These are phyloP conservation scores for Gossypium longicalyx DNA, from an alignment of 345 rosid genomes.

Conservation along the genomic window DNA sequence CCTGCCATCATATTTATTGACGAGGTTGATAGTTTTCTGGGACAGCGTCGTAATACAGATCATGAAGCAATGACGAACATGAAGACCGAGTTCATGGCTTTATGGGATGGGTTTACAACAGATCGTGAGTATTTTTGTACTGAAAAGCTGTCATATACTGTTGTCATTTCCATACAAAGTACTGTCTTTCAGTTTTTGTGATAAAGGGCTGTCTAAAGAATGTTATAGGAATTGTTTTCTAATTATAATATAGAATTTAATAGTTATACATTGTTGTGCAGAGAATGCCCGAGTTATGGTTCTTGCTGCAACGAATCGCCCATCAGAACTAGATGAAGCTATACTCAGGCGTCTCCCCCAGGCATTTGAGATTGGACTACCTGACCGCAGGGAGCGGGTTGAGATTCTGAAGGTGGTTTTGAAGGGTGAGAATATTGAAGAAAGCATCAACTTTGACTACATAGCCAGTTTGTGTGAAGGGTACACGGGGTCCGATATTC, in stretches of 20 bases:
- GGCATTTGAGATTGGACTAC: conserved; percentile 93
- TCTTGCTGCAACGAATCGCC: conserved; percentile 96
- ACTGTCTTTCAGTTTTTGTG: neutral
- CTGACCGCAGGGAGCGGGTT: conserved; percentile 66
- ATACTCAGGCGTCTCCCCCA: conserved; percentile 93
- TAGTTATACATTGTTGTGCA: conserved; percentile 25
- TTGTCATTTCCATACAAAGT: neutral
- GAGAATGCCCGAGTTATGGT: conserved; percentile 96
- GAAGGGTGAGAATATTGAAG: conserved; percentile 71
- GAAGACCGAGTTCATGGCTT: conserved; percentile 99
- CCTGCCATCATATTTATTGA: conserved; percentile 97
- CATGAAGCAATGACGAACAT: conserved; percentile 86
- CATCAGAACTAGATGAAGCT: conserved; percentile 98
- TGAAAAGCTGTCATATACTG: neutral
- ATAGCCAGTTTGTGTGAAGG: conserved; percentile 74
- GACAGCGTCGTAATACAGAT: conserved; percentile 86
- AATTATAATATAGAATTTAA: conserved; percentile 1
- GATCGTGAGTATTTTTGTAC: conserved; percentile 65
- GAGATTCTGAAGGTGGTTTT: conserved; percentile 77
- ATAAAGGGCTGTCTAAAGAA: neutral
- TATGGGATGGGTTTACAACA: conserved; percentile 98
- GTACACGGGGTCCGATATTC: conserved; percentile 87
- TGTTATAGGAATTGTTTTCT: neutral
- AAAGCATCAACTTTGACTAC: conserved; percentile 54
- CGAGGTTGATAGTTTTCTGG: conserved; percentile 94